Evolutionary conservation across 2,329 filamentous ascomycete genomes (phyloP).

Genomic region (Emmonsiellopsis sp.): DNA sequence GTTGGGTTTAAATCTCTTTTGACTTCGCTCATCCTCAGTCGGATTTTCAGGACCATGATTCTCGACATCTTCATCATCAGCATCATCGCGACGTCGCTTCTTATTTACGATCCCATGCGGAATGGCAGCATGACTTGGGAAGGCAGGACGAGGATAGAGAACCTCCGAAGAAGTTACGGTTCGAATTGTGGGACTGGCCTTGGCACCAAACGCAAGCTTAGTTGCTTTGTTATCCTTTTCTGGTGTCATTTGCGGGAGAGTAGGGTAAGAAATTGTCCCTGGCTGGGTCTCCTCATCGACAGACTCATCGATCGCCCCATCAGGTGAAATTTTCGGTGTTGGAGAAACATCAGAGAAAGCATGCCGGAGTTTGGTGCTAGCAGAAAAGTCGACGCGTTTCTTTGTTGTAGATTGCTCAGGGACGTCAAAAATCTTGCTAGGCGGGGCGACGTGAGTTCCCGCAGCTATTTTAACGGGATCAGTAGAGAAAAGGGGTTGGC

Average conservation of each 20-base stretch:
- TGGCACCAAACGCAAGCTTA: constrained; percentile 8
- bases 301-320: constrained; percentile 33
- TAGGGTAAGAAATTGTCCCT: constrained; percentile 23
- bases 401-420: constrained; percentile 61
- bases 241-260: constrained; percentile 29
- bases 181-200: constrained; percentile 28
- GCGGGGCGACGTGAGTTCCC: constrained; percentile 43
- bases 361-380: constrained; percentile 48
- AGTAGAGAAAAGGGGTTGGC: constrained; percentile 49
- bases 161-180: constrained; percentile 27
- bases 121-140: constrained; percentile 25
- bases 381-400: constrained; percentile 76
- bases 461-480: constrained; percentile 51
- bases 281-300: constrained; percentile 19
- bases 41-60: constrained; percentile 23
- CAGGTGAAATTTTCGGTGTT: constrained; percentile 27
- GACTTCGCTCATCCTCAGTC: constrained; percentile 19
- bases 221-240: constrained; percentile 15
- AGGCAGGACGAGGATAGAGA: constrained; percentile 9
- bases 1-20: constrained; percentile 25
- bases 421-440: constrained; percentile 11
- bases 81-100: constrained; percentile 27
- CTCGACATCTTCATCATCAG: constrained; percentile 23
- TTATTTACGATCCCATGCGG: constrained; percentile 32
- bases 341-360: constrained; percentile 28